These are phyloP conservation scores for Cutaneotrichosporon spelunceum DNA, from an alignment of 1,284 basidiomycete genomes.

Conservation along the genomic window DNA sequence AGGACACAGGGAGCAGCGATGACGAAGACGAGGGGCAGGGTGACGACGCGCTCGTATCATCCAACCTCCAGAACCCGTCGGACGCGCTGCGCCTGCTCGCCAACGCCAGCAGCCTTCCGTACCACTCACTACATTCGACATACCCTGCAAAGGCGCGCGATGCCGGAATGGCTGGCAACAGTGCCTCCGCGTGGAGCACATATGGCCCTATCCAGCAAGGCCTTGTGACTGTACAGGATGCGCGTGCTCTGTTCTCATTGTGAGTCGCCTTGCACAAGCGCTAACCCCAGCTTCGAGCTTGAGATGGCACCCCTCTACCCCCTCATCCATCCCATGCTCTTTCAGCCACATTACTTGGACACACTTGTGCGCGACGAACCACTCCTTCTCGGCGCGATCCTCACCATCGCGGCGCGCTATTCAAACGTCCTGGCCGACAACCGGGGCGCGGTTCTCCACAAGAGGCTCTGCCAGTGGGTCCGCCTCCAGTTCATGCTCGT, in stretches of 20 bases:
- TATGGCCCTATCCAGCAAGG: constrained; percentile 18
- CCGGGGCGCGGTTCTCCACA: constrained; percentile 8
- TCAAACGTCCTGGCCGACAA: constrained; percentile 8
- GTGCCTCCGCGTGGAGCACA: constrained; percentile 9
- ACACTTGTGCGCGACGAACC: constrained; percentile 15
- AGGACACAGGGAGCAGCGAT: constrained; percentile 6
- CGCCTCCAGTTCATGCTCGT: constrained; percentile 11
- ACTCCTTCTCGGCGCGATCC: constrained; percentile 16
- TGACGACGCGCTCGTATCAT: constrained; percentile 13
- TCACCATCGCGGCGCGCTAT: constrained; percentile 19
- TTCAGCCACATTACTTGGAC: constrained; percentile 15
- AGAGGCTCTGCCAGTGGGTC: constrained; percentile 15
- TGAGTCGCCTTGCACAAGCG: neutral
- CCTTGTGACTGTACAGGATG: constrained; percentile 13
- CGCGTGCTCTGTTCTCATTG: constrained; percentile 14
- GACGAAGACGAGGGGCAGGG: constrained; percentile 6
- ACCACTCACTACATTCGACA: neutral
- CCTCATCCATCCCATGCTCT: constrained; percentile 13
- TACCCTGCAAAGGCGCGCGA: neutral
- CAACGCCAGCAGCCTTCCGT: constrained; percentile 16
- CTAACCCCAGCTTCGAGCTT: constrained; percentile 18
- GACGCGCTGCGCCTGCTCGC: constrained; percentile 21
- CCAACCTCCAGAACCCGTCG: constrained; percentile 18
- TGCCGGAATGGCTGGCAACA: neutral
- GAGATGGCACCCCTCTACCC: constrained; percentile 22